A percentile compares a stretch with the other conserved stretches of the same genome.
Evolutionary conservation across 331 rosid species (phyloP).

Genomic region (Acacia pycnantha): DNA sequence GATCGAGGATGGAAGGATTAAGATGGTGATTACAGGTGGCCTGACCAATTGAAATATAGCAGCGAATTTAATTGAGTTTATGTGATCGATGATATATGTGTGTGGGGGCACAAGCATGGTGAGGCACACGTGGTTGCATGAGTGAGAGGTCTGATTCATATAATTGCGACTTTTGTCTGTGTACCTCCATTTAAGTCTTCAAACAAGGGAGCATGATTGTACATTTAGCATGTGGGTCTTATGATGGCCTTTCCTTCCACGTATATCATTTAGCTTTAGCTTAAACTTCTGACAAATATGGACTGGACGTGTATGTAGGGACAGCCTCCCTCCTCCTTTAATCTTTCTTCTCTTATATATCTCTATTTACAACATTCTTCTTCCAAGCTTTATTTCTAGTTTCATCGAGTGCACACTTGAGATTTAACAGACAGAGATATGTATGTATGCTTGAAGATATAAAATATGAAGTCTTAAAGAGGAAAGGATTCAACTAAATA

Average conservation of each 20-base stretch:
- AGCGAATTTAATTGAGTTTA: too few relatives aligned
- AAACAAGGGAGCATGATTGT: constrained; percentile 18
- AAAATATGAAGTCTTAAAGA: background rate
- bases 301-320: constrained; percentile 1
- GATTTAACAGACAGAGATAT: too few relatives aligned
- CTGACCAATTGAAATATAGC: background rate
- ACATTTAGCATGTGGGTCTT: constrained; percentile 29
- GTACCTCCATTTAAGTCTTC: constrained; percentile 8
- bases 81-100: background rate
- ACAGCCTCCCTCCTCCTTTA: constrained; percentile 4
- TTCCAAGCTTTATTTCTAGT: background rate
- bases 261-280: background rate
- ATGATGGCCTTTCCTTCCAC: constrained; percentile 20
- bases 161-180: constrained; percentile 9
- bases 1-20: background rate
- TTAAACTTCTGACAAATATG: constrained; percentile 3
- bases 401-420: background rate
- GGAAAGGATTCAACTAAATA: background rate
- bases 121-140: constrained; percentile 24
- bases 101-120: constrained; percentile 12
- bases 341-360: background rate
- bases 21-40: background rate
- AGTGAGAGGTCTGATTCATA: constrained; percentile 18
- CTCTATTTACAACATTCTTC: too few relatives aligned
- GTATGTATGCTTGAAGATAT: background rate